Conservation (phyloP, 2,329 filamentous ascomycete genomes). For the Xylaria sp. region DNA sequence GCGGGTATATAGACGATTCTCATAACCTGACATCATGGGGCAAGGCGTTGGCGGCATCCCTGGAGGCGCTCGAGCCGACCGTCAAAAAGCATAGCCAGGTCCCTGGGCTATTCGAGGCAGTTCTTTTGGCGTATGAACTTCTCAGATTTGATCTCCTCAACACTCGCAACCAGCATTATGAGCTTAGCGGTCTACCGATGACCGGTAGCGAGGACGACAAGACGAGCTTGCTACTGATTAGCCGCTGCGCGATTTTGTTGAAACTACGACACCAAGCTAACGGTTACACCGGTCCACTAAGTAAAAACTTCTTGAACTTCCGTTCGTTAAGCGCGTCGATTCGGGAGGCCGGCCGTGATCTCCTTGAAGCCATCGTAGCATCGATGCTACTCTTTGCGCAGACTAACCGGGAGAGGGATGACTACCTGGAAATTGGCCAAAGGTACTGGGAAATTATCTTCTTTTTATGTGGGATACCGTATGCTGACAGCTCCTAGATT, state of each 20-base stretch:
- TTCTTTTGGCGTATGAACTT: constrained; percentile 84
- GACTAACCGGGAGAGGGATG: constrained; percentile 69
- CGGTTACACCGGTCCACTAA: constrained; percentile 92
- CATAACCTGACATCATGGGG: constrained; percentile 87
- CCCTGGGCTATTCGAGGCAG: constrained; percentile 69
- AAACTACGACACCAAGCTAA: constrained; percentile 81
- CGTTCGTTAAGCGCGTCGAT: constrained; percentile 81
- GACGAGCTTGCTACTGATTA: constrained; percentile 77
- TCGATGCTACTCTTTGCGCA: constrained; percentile 82
- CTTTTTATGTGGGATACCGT: constrained; percentile 2
- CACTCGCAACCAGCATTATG: constrained; percentile 61
- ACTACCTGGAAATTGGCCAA: constrained; percentile 70
- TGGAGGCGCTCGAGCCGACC: constrained; percentile 63
- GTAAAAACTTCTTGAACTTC: constrained; percentile 85
- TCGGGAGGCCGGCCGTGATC: constrained; percentile 76
- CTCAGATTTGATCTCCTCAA: constrained; percentile 79
- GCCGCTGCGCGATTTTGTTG: constrained; percentile 80
- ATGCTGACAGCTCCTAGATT: constrained; percentile 47
- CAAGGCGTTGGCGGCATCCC: constrained; percentile 70
- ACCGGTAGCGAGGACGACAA: constrained; percentile 72
- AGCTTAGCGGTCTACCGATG: constrained; percentile 58
- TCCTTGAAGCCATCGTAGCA: constrained; percentile 80
- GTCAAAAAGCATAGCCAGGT: constrained; percentile 48
- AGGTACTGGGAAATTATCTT: constrained; percentile 60
- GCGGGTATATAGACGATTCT: constrained; percentile 77